Conservation (phyloP, 148 eudicot genomes). For the Polygonum maritimum region DNA sequence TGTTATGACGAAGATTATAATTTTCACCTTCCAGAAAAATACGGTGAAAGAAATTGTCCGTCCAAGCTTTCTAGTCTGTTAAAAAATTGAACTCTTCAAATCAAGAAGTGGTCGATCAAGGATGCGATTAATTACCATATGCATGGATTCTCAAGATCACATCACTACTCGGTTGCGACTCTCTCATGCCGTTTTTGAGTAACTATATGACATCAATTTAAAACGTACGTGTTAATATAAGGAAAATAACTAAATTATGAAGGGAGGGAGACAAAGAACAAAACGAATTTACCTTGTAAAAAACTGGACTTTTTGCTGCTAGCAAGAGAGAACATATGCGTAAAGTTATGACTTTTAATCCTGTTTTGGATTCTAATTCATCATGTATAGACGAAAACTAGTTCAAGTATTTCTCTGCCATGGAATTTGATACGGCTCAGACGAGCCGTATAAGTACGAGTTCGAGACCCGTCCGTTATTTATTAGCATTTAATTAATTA, state of each 20-base stretch:
- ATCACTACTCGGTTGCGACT: background rate
- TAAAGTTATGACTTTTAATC: background rate
- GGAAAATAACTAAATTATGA: too few species aligned
- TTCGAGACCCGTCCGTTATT: too few species aligned
- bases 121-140: background rate
- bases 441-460: too few species aligned
- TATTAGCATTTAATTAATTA: too few species aligned
- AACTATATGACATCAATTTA: background rate
- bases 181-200: background rate
- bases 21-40: too few species aligned
- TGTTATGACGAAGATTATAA: too few species aligned
- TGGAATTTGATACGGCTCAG: too few species aligned
- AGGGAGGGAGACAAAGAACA: too few species aligned
- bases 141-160: background rate
- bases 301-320: background rate
- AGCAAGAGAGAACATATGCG: background rate
- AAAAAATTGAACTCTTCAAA: background rate
- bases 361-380: background rate
- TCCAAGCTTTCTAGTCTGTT: too few species aligned
- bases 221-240: background rate
- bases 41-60: too few species aligned
- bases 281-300: background rate
- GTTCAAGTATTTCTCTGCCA: background rate
- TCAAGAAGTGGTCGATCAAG: background rate
- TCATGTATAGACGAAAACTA: background rate